Percentiles rank a stretch among this genome's conserved stretches.
phyloP scores from a whole-genome alignment of 352 stramenopile genomes.

The Phytophthora hybrid region DNA sequence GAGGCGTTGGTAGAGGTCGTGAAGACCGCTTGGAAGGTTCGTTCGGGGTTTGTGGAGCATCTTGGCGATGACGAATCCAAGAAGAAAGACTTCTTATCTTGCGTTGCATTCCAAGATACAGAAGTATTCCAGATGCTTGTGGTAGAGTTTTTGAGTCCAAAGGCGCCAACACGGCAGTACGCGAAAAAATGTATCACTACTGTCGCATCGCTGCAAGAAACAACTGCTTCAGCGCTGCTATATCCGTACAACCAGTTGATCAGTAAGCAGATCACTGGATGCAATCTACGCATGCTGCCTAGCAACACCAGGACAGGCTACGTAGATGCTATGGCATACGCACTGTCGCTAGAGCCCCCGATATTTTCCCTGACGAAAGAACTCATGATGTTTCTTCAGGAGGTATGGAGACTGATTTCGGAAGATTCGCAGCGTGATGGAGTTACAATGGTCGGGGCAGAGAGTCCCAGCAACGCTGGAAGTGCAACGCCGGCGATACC shows the following conservation, averaged over 20 bases:
- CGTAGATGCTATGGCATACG: conserved; percentile 88
- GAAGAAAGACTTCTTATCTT: conserved; percentile 73
- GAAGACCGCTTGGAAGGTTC: conserved; percentile 64
- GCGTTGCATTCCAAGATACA: conserved; percentile 83
- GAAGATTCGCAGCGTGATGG: conserved; percentile 60
- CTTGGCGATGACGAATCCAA: conserved; percentile 46
- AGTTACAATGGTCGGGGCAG: conserved; percentile 36
- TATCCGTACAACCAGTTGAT: conserved; percentile 88
- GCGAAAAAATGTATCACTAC: conserved; percentile 77
- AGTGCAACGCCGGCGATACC: conserved; percentile 37
- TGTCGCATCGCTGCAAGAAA: conserved; percentile 64
- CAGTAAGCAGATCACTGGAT: conserved; percentile 87
- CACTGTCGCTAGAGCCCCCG: conserved; percentile 72
- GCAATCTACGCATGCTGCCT: conserved; percentile 75
- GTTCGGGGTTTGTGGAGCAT: conserved; percentile 45
- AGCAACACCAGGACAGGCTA: conserved; percentile 80
- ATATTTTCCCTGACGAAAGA: conserved; percentile 90
- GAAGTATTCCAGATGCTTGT: conserved; percentile 90
- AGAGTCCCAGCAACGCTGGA: conserved; percentile 36
- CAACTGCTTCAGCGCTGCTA: conserved; percentile 72
- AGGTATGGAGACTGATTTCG: conserved; percentile 87
- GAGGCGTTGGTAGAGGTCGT: conserved; percentile 67
- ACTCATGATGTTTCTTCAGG: conserved; percentile 85
- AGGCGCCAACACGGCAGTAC: conserved; percentile 69
- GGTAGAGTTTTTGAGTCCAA: conserved; percentile 87